A percentile compares a stretch with the other conserved stretches of the same genome.
phyloP scores from a whole-genome alignment of 805 yeast species.

The Metschnikowia continentalis region DNA sequence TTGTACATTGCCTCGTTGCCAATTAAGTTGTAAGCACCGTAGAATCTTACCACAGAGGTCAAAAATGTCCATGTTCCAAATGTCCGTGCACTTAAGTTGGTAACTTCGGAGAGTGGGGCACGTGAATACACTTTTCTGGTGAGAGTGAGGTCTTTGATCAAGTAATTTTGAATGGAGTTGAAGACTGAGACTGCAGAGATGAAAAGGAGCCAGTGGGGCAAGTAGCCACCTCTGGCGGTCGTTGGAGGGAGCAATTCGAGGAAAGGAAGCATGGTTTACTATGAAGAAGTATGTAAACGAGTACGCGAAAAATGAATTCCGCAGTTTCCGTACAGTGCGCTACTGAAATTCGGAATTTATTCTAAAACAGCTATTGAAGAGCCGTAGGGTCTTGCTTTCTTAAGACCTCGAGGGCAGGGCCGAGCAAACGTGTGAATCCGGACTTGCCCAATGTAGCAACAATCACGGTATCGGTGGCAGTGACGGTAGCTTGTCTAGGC shows the following conservation, averaged over 20 bases:
- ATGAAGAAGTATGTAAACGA: neutral
- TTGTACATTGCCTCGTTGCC: constrained; percentile 68
- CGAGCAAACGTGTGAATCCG: constrained; percentile 90
- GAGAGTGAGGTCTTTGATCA: constrained; percentile 60
- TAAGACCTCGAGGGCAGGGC: constrained; percentile 88
- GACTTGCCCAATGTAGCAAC: constrained; percentile 91
- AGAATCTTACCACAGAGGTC: constrained; percentile 77
- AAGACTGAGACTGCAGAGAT: constrained; percentile 86
- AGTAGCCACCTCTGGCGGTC: constrained; percentile 43
- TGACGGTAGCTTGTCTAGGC: constrained; percentile 93
- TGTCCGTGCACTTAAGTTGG: constrained; percentile 80
- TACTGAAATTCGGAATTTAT: neutral
- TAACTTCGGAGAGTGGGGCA: constrained; percentile 31
- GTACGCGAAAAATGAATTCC: neutral
- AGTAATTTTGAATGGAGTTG: constrained; percentile 84
- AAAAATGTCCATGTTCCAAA: constrained; percentile 97
- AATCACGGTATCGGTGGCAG: constrained; percentile 67
- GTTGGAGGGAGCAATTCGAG: constrained; percentile 17
- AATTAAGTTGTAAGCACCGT: constrained; percentile 73
- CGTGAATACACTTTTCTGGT: constrained; percentile 74
- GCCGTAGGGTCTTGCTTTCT: constrained; percentile 80
- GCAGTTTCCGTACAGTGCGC: neutral
- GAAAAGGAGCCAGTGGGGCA: constrained; percentile 47
- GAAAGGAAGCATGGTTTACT: constrained; percentile 15
- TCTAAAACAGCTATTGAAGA: constrained; percentile 6